Conservation (phyloP, 83 land plant genomes). For the Picea abies region DNA sequence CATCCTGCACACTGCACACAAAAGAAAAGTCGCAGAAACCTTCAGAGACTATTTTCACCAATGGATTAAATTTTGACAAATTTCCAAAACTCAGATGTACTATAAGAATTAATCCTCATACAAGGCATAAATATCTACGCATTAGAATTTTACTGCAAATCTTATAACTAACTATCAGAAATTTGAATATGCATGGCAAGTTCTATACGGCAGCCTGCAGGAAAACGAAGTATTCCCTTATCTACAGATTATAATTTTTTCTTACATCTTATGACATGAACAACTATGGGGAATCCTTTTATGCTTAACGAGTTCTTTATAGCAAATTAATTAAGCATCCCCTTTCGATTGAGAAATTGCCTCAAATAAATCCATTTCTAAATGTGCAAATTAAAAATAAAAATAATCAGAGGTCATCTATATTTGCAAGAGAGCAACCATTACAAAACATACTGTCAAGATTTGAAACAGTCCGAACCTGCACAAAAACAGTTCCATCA, state of each 20-base stretch:
- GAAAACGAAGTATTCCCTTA: too few relatives aligned
- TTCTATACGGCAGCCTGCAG: too few relatives aligned
- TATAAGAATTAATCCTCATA: not conserved
- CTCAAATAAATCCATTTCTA: not conserved
- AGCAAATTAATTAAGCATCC: not conserved
- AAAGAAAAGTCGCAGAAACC: not conserved
- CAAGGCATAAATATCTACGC: not conserved
- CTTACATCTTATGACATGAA: too few relatives aligned
- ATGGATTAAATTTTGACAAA: not conserved
- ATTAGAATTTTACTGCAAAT: not conserved
- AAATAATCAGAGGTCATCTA: not conserved
- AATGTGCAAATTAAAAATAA: not conserved
- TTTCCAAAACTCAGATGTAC: not conserved
- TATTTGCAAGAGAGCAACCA: not conserved
- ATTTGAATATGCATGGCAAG: not conserved
- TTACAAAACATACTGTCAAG: not conserved
- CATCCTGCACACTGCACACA: constrained; percentile 88
- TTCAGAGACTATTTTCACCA: not conserved
- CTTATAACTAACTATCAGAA: not conserved
- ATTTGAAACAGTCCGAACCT: constrained; percentile 42
- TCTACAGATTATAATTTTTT: too few relatives aligned
- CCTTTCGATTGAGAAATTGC: not conserved
- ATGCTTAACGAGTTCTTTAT: too few relatives aligned
- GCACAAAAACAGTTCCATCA: constrained; percentile 98
- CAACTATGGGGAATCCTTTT: too few relatives aligned